These are phyloP conservation scores for Trametes cingulata DNA, from an alignment of 768 basidiomycete species.

Conservation along the genomic window DNA sequence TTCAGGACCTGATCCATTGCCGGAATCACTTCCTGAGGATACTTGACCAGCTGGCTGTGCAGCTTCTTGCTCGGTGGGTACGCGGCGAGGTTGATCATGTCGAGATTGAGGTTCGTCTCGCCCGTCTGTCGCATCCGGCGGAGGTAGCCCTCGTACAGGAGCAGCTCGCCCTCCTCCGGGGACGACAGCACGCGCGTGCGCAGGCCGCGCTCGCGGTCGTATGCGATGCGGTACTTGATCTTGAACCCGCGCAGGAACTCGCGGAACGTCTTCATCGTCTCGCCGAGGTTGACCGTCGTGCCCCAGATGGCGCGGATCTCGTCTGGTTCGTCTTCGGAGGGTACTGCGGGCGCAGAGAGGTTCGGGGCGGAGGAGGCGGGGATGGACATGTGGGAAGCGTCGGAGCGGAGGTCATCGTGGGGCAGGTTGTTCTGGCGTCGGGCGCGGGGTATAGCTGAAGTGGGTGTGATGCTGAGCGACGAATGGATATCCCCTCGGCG, in stretches of 20 bases:
- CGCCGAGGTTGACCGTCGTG: conserved; percentile 88
- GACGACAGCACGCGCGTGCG: conserved; percentile 50
- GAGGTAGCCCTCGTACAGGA: conserved; percentile 80
- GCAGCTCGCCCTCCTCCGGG: conserved; percentile 66
- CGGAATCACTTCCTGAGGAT: conserved; percentile 96
- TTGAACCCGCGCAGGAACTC: conserved; percentile 93
- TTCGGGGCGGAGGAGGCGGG: conserved; percentile 56
- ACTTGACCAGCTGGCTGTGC: conserved; percentile 81
- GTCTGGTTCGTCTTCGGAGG: conserved; percentile 75
- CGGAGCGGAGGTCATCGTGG: conserved; percentile 55
- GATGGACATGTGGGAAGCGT: conserved; percentile 56
- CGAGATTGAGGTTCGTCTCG: conserved; percentile 92
- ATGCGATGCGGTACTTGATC: conserved; percentile 76
- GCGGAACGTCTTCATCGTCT: conserved; percentile 89
- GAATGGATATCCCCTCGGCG: conserved; percentile 92
- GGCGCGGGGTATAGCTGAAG: conserved; percentile 42
- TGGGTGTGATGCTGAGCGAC: conserved; percentile 60
- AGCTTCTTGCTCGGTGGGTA: conserved; percentile 86
- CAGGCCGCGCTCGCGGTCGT: conserved; percentile 66
- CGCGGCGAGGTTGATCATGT: conserved; percentile 80
- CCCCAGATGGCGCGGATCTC: conserved; percentile 96
- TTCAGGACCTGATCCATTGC: conserved; percentile 97
- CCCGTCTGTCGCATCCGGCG: conserved; percentile 87
- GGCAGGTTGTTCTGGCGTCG: conserved; percentile 36
- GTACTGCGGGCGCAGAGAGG: conserved; percentile 61